Evolutionary conservation across 768 basidiomycete species (phyloP).

Genomic region (Phallus indusiatus): DNA sequence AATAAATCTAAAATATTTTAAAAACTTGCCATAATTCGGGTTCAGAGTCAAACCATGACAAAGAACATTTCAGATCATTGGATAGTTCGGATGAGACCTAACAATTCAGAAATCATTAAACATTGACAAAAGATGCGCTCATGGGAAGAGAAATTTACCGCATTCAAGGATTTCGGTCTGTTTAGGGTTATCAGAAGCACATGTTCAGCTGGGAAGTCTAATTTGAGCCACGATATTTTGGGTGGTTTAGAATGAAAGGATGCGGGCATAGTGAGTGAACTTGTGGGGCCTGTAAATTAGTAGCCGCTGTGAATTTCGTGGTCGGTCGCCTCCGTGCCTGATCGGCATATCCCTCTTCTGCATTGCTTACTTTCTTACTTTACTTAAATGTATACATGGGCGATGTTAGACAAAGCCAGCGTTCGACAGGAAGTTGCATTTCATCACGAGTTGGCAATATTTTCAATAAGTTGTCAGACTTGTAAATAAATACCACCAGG

Average conservation of each 20-base stretch:
- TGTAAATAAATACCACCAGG: too few relatives aligned
- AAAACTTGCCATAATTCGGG: constrained; percentile 57
- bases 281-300: not conserved
- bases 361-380: too few relatives aligned
- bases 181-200: constrained; percentile 51
- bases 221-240: constrained; percentile 18
- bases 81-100: constrained; percentile 34
- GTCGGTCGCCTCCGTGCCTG: too few relatives aligned
- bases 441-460: too few relatives aligned
- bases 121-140: not conserved
- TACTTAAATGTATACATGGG: too few relatives aligned
- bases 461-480: too few relatives aligned
- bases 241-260: not conserved
- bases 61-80: constrained; percentile 37
- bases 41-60: constrained; percentile 71
- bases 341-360: too few relatives aligned
- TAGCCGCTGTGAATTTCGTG: too few relatives aligned
- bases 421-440: too few relatives aligned
- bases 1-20: not conserved
- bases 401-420: too few relatives aligned
- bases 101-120: not conserved
- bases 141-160: constrained; percentile 38
- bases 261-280: not conserved
- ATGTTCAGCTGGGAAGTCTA: constrained; percentile 39
- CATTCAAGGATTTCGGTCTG: constrained; percentile 63